A percentile compares a stretch with the other conserved stretches of the same genome.
These are phyloP conservation scores for Orbilia quercus DNA, from an alignment of 2,329 filamentous ascomycete species.

Conservation along the genomic window DNA sequence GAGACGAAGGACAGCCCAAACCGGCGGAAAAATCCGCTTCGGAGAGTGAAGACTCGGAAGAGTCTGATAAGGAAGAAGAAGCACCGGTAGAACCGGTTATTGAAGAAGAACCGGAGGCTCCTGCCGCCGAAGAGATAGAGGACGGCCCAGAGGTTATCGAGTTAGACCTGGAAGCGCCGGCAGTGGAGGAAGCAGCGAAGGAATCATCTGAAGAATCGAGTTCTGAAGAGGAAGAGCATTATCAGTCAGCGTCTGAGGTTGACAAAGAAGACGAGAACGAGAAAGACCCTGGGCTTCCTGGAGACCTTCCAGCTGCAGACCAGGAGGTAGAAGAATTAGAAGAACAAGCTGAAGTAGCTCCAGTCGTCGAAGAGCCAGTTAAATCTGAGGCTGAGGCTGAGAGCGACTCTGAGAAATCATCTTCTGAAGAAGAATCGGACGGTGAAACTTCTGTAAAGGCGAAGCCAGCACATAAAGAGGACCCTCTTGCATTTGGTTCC, in stretches of 20 bases:
- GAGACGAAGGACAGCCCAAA: slow-evolving; percentile 23
- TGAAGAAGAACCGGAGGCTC: slow-evolving; percentile 2
- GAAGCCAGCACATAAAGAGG: slow-evolving; percentile 27
- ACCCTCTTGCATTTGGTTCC: slow-evolving; percentile 46
- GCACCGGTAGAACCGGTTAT: background rate
- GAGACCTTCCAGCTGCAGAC: slow-evolving; percentile 34
- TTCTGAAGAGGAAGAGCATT: slow-evolving; percentile 43
- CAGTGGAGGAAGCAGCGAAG: slow-evolving; percentile 8
- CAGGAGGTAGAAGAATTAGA: slow-evolving; percentile 19
- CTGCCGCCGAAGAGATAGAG: background rate
- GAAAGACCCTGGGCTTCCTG: slow-evolving; percentile 21
- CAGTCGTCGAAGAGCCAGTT: slow-evolving; percentile 11
- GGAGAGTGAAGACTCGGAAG: slow-evolving; percentile 35
- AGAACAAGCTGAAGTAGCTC: slow-evolving; percentile 24
- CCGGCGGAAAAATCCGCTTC: slow-evolving; percentile 27
- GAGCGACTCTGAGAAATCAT: slow-evolving; percentile 37
- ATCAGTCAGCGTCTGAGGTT: slow-evolving; percentile 48
- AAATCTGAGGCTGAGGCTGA: slow-evolving; percentile 31
- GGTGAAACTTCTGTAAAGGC: slow-evolving; percentile 20
- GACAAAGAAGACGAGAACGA: slow-evolving; percentile 28
- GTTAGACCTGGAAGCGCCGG: slow-evolving; percentile 20
- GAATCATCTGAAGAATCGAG: slow-evolving; percentile 44
- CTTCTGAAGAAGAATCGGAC: slow-evolving; percentile 46
- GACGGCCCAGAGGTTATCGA: slow-evolving; percentile 21
- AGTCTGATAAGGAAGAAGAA: slow-evolving; percentile 38